A percentile compares a stretch with the other conserved stretches of the same genome.
These are phyloP conservation scores for Entomortierella parvispora DNA, from an alignment of 192 early-diverging fungal species.

Conservation along the genomic window DNA sequence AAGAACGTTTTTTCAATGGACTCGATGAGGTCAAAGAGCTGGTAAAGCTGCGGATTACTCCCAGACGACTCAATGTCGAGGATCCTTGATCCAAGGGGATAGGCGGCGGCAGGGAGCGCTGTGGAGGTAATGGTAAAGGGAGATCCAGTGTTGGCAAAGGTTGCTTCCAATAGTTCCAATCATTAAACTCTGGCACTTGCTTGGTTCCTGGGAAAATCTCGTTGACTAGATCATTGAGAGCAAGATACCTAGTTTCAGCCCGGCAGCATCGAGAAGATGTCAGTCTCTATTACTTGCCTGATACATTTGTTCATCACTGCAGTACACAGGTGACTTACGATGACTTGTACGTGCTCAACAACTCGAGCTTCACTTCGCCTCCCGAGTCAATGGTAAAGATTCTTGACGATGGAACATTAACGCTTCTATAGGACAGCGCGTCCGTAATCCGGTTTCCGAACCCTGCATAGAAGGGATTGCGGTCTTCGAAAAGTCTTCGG, in stretches of 20 bases:
- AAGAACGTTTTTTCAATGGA: slow-evolving; percentile 19
- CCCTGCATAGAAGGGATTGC: slow-evolving; percentile 92
- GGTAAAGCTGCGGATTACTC: slow-evolving; percentile 52
- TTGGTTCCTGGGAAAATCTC: slow-evolving; percentile 87
- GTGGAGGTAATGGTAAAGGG: slow-evolving; percentile 33
- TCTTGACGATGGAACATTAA: slow-evolving; percentile 88
- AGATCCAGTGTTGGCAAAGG: slow-evolving; percentile 59
- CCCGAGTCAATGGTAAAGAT: slow-evolving; percentile 96
- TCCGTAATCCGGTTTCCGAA: slow-evolving; percentile 97
- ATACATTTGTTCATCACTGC: no score
- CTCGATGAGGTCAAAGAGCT: slow-evolving; percentile 31
- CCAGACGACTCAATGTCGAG: slow-evolving; percentile 19
- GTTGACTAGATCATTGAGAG: slow-evolving; percentile 93
- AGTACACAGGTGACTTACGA: slow-evolving; percentile 70
- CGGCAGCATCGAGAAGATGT: not conserved
- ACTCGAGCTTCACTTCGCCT: slow-evolving; percentile 92
- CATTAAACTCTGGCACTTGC: slow-evolving; percentile 78
- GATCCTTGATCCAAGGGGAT: not conserved
- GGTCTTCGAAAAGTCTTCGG: slow-evolving; percentile 81
- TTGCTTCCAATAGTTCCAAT: slow-evolving; percentile 84
- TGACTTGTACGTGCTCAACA: slow-evolving; percentile 83
- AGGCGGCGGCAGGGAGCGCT: not conserved
- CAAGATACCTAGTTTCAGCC: slow-evolving; percentile 62
- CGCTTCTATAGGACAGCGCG: slow-evolving; percentile 91
- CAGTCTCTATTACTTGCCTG: not conserved